Evolutionary conservation across 2,329 filamentous ascomycete genomes (phyloP).

Genomic region (Tolypocladium album): DNA sequence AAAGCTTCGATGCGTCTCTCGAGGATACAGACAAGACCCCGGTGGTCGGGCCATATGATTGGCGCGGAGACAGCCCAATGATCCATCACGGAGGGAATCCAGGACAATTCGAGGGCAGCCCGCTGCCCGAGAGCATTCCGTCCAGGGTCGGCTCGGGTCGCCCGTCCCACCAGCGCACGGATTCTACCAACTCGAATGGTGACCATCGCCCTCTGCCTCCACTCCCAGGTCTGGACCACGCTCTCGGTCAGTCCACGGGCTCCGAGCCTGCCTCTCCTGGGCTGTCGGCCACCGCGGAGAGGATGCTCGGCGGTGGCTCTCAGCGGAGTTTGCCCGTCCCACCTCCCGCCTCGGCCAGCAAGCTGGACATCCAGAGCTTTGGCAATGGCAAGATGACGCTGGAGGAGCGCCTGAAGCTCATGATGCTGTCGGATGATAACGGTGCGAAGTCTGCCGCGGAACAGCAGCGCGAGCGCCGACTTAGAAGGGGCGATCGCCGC

Average conservation of each 20-base stretch:
- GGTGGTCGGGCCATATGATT: constrained; percentile 94
- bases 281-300: constrained; percentile 62
- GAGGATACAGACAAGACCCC: constrained; percentile 97
- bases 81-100: constrained; percentile 13
- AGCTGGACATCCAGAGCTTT: constrained; percentile 69
- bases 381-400: constrained; percentile 68
- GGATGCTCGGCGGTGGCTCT: constrained; percentile 47
- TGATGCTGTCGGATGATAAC: constrained; percentile 70
- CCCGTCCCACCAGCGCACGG: constrained; percentile 50
- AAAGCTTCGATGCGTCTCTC: constrained; percentile 91
- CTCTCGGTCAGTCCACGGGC: constrained; percentile 27
- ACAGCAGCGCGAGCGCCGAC: constrained; percentile 57
- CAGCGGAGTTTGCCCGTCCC: constrained; percentile 63
- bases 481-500: constrained; percentile 49
- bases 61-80: constrained; percentile 61
- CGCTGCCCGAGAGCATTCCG: constrained; percentile 46
- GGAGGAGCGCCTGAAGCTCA: constrained; percentile 75
- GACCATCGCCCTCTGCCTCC: constrained; percentile 81
- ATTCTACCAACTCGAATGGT: constrained; percentile 66
- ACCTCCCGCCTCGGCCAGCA: constrained; percentile 56
- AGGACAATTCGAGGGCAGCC: constrained; percentile 53
- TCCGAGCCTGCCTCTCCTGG: constrained; percentile 48
- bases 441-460: constrained; percentile 48
- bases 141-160: constrained; percentile 32
- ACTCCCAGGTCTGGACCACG: constrained; percentile 51